Conservation (phyloP, 1,284 basidiomycete species). For the Bjerkandera adusta region DNA sequence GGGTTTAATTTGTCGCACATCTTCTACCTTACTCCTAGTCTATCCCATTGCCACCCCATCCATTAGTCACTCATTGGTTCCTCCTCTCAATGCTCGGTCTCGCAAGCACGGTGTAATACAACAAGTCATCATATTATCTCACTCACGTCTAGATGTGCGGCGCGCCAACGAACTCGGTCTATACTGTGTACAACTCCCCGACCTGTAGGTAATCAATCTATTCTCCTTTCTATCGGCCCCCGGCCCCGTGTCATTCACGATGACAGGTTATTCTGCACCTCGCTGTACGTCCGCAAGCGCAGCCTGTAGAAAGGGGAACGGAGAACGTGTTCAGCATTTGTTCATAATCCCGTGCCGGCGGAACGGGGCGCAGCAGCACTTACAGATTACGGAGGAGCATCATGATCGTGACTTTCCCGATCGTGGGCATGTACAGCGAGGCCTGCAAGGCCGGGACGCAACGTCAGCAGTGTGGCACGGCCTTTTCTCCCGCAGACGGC, state of each 20-base stretch:
- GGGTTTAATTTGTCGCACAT: conserved; percentile 3
- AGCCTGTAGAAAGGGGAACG: conserved; percentile 41
- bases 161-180: not conserved
- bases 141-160: no score
- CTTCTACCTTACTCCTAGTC: conserved; percentile 7
- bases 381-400: conserved; percentile 95
- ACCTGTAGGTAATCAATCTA: no score
- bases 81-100: conserved; percentile 9
- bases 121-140: no score
- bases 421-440: conserved; percentile 88
- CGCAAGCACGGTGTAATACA: conserved; percentile 10
- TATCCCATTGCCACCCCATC: conserved; percentile 4
- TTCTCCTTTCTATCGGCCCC: no score
- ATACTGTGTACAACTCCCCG: not conserved
- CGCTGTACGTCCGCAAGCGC: conserved; percentile 70
- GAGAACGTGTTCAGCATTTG: not conserved
- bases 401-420: conserved; percentile 95
- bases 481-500: conserved; percentile 15
- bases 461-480: conserved; percentile 6
- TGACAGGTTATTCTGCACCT: conserved; percentile 28
- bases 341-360: conserved; percentile 1
- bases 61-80: conserved; percentile 11
- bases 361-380: conserved; percentile 28
- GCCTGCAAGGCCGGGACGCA: conserved; percentile 47
- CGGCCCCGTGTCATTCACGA: no score